Evolutionary conservation across 257 asterid species (phyloP).

Genomic region (Linaria vulgaris): DNA sequence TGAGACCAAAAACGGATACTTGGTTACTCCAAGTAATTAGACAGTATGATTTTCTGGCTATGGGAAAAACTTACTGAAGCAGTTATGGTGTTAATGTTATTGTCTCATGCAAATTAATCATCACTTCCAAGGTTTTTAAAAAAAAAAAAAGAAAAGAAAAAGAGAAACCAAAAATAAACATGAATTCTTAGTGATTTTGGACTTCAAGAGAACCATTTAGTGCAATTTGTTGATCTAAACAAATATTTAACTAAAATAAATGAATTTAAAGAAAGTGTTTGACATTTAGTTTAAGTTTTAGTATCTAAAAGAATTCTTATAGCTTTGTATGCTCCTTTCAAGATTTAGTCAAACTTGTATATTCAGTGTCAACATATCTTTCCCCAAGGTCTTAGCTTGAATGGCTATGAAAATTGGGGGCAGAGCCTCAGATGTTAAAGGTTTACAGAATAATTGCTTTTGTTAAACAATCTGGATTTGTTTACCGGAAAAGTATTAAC

Average conservation of each 20-base stretch:
- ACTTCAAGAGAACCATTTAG: not conserved
- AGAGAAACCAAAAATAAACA: not conserved
- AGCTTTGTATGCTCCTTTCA: not conserved
- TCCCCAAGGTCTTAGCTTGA: slow-evolving; percentile 1
- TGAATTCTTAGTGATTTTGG: not conserved
- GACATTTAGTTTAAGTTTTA: not conserved
- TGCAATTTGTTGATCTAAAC: not conserved
- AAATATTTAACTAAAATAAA: not conserved
- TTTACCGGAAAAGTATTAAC: slow-evolving; percentile 16
- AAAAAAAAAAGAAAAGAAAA: too few relatives aligned
- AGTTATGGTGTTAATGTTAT: slow-evolving; percentile 4
- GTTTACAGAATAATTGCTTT: slow-evolving; percentile 15
- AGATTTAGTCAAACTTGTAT: slow-evolving; percentile 1
- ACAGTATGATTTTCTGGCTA: slow-evolving; percentile 7
- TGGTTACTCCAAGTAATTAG: not conserved
- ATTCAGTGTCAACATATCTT: not conserved
- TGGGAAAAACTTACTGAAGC: not conserved
- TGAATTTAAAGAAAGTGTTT: not conserved
- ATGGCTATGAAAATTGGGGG: not conserved
- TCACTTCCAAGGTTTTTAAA: not conserved
- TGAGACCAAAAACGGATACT: too few relatives aligned
- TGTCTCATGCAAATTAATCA: slow-evolving; percentile 7
- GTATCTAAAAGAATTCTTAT: slow-evolving; percentile 5
- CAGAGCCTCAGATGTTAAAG: slow-evolving; percentile 11
- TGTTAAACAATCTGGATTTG: slow-evolving; percentile 14